A percentile compares a stretch with the other conserved stretches of the same genome.
phyloP scores from a whole-genome alignment of 2,329 filamentous ascomycete genomes.

The Byssothecium circinans region DNA sequence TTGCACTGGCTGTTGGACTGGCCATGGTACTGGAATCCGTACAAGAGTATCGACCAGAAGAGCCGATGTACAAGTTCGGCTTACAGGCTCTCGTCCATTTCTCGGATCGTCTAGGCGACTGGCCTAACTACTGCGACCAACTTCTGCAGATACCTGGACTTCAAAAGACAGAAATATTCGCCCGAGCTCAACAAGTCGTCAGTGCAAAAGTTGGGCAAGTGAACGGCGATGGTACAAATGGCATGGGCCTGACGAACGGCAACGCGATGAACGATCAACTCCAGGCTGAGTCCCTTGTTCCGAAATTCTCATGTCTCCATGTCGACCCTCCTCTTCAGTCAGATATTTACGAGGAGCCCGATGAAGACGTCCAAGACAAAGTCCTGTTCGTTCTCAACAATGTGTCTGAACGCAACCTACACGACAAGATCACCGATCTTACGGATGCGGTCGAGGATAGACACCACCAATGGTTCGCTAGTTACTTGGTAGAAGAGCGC shows the following conservation, averaged over 20 bases:
- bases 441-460: slow-evolving; percentile 74
- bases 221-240: slow-evolving; percentile 49
- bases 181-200: slow-evolving; percentile 79
- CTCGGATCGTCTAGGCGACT: slow-evolving; percentile 79
- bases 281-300: slow-evolving; percentile 61
- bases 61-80: slow-evolving; percentile 97
- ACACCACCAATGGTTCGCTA: slow-evolving; percentile 95
- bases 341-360: slow-evolving; percentile 75
- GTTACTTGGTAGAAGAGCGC: slow-evolving; percentile 90
- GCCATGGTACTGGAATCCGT: slow-evolving; percentile 98
- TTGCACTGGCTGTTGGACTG: slow-evolving; percentile 90
- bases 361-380: slow-evolving; percentile 83
- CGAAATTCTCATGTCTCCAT: slow-evolving; percentile 77
- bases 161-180: slow-evolving; percentile 80
- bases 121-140: slow-evolving; percentile 91
- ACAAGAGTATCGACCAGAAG: slow-evolving; percentile 76
- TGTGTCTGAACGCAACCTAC: slow-evolving; percentile 84
- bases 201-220: slow-evolving; percentile 66
- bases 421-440: slow-evolving; percentile 80
- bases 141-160: slow-evolving; percentile 80
- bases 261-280: slow-evolving; percentile 63
- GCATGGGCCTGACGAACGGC: slow-evolving; percentile 67
- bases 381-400: slow-evolving; percentile 97
- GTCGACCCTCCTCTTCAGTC: slow-evolving; percentile 68
- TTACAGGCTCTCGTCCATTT: slow-evolving; percentile 92